Conservation (phyloP, 441 rosid genomes). For the Macaranga tanarius region DNA sequence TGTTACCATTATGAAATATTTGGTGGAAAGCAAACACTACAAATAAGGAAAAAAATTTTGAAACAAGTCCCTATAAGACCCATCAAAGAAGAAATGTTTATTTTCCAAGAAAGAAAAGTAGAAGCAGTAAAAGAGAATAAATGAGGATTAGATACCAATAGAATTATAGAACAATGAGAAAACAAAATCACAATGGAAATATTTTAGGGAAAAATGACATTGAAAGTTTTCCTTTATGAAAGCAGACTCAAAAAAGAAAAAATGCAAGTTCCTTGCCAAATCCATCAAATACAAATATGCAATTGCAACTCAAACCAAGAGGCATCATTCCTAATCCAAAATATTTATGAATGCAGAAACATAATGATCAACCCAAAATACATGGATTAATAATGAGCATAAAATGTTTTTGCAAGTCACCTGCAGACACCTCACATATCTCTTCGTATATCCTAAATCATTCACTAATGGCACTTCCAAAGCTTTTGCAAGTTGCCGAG, state of each 20-base stretch:
- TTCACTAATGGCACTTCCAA: constrained; percentile 96
- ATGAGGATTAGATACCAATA: background rate
- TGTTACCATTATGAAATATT: background rate
- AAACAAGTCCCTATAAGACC: background rate
- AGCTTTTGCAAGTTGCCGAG: constrained; percentile 97
- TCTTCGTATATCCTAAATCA: constrained; percentile 97
- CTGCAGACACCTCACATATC: constrained; percentile 98
- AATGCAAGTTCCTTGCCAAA: background rate
- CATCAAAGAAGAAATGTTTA: background rate
- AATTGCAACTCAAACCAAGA: constrained; percentile 2
- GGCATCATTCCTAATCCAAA: background rate
- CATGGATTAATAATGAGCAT: background rate
- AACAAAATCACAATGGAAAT: background rate
- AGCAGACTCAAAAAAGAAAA: background rate
- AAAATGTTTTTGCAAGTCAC: constrained; percentile 37
- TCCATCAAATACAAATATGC: background rate
- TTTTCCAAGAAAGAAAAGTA: background rate
- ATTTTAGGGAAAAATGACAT: background rate
- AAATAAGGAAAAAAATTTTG: background rate
- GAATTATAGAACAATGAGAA: background rate
- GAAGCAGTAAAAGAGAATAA: background rate
- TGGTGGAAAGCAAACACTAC: background rate
- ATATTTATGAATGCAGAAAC: background rate
- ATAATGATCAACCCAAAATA: background rate
- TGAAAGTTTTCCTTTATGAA: background rate